These are phyloP conservation scores for Mucor lusitanicus DNA, from an alignment of 371 early-diverging fungal genomes.

Conservation along the genomic window DNA sequence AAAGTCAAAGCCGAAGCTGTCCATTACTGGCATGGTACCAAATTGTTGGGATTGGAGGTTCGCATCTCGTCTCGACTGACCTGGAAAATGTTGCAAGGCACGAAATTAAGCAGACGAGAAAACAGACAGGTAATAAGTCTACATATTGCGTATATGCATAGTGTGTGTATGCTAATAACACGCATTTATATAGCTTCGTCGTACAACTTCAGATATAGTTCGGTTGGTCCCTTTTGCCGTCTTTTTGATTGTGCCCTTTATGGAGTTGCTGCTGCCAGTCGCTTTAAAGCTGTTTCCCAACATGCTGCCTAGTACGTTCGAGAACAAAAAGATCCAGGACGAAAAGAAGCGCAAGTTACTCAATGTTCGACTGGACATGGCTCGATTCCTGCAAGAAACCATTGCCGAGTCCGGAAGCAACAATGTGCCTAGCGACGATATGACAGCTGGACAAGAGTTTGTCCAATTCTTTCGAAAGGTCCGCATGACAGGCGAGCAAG, in stretches of 20 bases:
- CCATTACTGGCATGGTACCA: constrained; percentile 95
- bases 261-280: constrained; percentile 89
- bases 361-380: constrained; percentile 88
- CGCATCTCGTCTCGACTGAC: constrained; percentile 83
- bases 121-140: constrained; percentile 85
- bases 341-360: constrained; percentile 87
- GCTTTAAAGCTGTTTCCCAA: constrained; percentile 92
- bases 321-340: constrained; percentile 80
- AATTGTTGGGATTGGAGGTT: constrained; percentile 86
- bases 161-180: no score
- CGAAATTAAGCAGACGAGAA: constrained; percentile 83
- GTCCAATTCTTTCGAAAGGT: constrained; percentile 77
- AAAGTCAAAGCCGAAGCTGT: constrained; percentile 85
- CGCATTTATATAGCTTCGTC: constrained; percentile 57
- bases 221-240: constrained; percentile 91
- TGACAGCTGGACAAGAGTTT: constrained; percentile 74
- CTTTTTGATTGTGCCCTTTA: constrained; percentile 92
- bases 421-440: constrained; percentile 51
- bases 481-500: constrained; percentile 80
- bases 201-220: constrained; percentile 84
- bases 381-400: constrained; percentile 90
- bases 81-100: constrained; percentile 72
- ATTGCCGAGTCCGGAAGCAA: constrained; percentile 71
- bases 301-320: constrained; percentile 94
- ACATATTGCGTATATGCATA: no score